phyloP scores from a whole-genome alignment of 768 basidiomycete genomes.

The Russula abietina region DNA sequence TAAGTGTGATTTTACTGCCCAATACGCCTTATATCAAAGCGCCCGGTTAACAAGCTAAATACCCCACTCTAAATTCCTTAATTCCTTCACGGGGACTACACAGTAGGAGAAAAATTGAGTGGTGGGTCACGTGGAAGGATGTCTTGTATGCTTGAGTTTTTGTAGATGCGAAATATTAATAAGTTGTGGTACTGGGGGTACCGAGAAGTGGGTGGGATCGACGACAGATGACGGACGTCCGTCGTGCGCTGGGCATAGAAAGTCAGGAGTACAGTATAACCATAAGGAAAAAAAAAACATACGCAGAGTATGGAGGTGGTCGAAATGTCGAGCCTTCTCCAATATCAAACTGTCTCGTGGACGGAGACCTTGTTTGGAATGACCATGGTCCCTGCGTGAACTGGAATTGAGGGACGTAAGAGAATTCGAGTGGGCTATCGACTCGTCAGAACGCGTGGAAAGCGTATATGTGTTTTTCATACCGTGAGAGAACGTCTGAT shows the following conservation, averaged over 20 bases:
- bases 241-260: conserved; percentile 20
- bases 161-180: conserved; percentile 19
- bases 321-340: conserved; percentile 22
- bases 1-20: background rate
- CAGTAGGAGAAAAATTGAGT: background rate
- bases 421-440: conserved; percentile 4
- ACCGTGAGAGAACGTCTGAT: background rate
- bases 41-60: background rate
- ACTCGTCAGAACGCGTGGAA: background rate
- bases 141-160: conserved; percentile 31
- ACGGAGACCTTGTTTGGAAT: conserved; percentile 1
- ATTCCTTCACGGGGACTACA: background rate
- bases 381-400: conserved; percentile 7
- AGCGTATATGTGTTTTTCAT: background rate
- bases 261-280: conserved; percentile 23
- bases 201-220: conserved; percentile 31
- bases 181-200: conserved; percentile 31
- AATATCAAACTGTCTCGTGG: conserved; percentile 26
- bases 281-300: conserved; percentile 31
- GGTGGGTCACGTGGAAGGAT: conserved; percentile 27
- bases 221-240: conserved; percentile 4
- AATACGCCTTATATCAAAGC: background rate
- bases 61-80: background rate
- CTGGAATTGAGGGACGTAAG: background rate
- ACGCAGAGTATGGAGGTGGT: conserved; percentile 30